Evolutionary conservation across 2,329 filamentous ascomycete genomes (phyloP), one percentile per base, ranked within the genome.

Genomic region (Fusarium subtropicale): DNA sequence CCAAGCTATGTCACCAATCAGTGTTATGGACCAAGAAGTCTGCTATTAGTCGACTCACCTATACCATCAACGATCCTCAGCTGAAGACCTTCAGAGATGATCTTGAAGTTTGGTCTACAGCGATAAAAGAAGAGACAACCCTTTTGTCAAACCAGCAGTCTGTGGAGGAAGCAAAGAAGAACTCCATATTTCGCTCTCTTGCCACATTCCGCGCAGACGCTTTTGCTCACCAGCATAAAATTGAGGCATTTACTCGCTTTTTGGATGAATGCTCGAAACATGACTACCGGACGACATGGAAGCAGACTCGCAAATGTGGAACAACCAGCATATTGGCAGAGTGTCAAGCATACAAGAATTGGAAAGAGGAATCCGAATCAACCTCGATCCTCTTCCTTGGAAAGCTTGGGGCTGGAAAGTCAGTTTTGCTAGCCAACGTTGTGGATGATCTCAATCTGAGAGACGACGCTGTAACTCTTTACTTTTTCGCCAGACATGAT

Each of bases 351-450:
- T 77, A 77, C 41, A 13, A 54, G 1, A 5, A 60, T 0, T 78
- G 75, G 75, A 72, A 68, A 39, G 3, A 16, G 1, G 5, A 22
- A 2, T 3, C 9, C 34, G 2, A 47, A 20, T 1, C 55, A 66
- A 52, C 55, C 0, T 80, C 80, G 0, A 59, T 84, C 1, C 2
- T 83, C 0, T 79, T 72, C 31, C 75, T 54, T 12, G 82, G 81
- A 7, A 83, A 80, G 45, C 71, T 84, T 1, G 82, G 82, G 2
- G 80, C 78, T 0, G 82, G 82, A 0, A 84, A 84, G 58, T 83
- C 83, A 0, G 81, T 84, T 2, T 51, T 81, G 10, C 47, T 84
- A 6, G 81, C 82, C 3, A 84, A 83, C 52, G 76, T 84, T 1
- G 75, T 84, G 1, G 77, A 80, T 48, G 77, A 82, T 42, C 45